These are phyloP conservation scores for Lactarius quietus DNA, from an alignment of 768 basidiomycete species.

Conservation along the genomic window DNA sequence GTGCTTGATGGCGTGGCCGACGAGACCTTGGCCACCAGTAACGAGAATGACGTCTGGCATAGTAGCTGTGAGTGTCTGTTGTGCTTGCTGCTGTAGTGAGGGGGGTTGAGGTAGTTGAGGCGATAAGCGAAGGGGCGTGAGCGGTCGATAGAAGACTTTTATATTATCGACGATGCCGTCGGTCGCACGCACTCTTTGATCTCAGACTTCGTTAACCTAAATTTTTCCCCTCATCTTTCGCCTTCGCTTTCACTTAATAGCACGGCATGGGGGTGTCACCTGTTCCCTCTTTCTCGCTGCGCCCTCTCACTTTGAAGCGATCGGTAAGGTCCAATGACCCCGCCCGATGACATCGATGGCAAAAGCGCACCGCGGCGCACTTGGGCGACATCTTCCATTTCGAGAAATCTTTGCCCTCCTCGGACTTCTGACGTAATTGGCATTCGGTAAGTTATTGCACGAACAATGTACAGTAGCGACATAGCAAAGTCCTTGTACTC, in stretches of 20 bases:
- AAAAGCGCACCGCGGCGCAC: neutral
- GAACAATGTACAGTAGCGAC: too few species aligned
- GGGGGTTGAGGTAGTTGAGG: neutral
- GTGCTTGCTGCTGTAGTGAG: neutral
- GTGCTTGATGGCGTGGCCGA: constrained; percentile 77
- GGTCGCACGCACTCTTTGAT: neutral
- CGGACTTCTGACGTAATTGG: neutral
- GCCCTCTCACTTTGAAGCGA: neutral
- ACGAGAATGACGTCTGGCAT: constrained; percentile 56
- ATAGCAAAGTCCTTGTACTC: neutral
- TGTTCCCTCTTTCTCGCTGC: neutral
- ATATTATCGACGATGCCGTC: neutral
- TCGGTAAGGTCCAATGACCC: neutral
- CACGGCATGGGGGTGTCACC: neutral
- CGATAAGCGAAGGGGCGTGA: neutral
- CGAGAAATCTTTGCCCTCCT: too few species aligned
- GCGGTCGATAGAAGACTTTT: neutral
- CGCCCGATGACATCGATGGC: neutral
- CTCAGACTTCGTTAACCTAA: neutral
- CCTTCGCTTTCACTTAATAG: neutral
- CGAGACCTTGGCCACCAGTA: constrained; percentile 82
- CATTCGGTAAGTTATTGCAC: too few species aligned
- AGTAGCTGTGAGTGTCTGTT: neutral
- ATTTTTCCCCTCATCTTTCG: neutral
- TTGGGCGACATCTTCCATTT: neutral